Conservation (phyloP, 768 basidiomycete genomes). For the Pisolithus microcarpus region DNA sequence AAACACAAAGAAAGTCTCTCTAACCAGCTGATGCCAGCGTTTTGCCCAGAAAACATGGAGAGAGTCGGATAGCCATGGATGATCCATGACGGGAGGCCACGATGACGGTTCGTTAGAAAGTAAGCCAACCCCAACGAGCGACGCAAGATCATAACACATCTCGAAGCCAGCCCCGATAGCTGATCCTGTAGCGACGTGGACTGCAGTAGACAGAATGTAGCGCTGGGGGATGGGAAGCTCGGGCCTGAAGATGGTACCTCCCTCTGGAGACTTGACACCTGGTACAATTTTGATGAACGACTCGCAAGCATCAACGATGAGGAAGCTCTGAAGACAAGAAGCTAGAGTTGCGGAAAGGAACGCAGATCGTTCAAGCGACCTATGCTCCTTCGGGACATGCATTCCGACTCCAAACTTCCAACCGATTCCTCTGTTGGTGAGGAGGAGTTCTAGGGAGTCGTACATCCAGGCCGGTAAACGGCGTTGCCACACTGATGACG, state of each 20-base stretch:
- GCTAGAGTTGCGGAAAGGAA: slow-evolving; percentile 51
- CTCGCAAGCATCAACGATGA: slow-evolving; percentile 58
- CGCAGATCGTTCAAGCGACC: slow-evolving; percentile 43
- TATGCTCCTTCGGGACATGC: slow-evolving; percentile 45
- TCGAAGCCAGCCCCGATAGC: slow-evolving; percentile 62
- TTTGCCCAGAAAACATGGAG: slow-evolving; percentile 68
- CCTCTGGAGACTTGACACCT: slow-evolving; percentile 51
- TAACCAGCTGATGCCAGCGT: slow-evolving; percentile 73
- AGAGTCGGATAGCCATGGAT: slow-evolving; percentile 63
- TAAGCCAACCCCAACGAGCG: slow-evolving; percentile 51
- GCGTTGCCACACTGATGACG: background rate
- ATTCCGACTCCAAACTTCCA: slow-evolving; percentile 62
- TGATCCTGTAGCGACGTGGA: slow-evolving; percentile 55
- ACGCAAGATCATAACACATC: slow-evolving; percentile 56
- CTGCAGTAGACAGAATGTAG: slow-evolving; percentile 54
- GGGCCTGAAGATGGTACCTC: slow-evolving; percentile 64
- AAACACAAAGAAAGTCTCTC: slow-evolving; percentile 62
- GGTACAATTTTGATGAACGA: slow-evolving; percentile 61
- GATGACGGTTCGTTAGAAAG: slow-evolving; percentile 45
- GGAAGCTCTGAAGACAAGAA: slow-evolving; percentile 45
- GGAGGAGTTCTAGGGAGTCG: slow-evolving; percentile 56
- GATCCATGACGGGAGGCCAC: slow-evolving; percentile 71
- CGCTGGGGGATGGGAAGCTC: slow-evolving; percentile 43
- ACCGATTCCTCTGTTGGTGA: slow-evolving; percentile 56
- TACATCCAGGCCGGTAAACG: slow-evolving; percentile 42